phyloP scores from a whole-genome alignment of 305 asterid species.

The Rubia balearica region DNA sequence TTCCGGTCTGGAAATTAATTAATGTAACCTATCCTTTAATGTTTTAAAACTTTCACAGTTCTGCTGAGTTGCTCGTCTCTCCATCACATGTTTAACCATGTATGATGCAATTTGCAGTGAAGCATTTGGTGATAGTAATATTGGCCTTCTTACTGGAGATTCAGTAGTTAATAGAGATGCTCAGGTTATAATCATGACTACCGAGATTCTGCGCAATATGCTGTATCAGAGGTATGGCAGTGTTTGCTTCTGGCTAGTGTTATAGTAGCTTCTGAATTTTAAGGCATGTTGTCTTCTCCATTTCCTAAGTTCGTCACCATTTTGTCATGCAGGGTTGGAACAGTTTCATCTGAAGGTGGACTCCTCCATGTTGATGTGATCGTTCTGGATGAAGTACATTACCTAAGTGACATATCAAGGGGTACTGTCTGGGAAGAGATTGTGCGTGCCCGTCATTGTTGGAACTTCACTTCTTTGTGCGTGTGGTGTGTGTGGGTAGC shows the following conservation, averaged over 20 bases:
- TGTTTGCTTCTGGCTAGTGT: constrained; percentile 20
- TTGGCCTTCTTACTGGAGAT: constrained; percentile 98
- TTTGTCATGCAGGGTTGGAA: constrained; percentile 67
- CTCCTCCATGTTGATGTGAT: constrained; percentile 90
- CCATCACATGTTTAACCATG: constrained; percentile 14
- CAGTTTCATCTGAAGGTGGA: constrained; percentile 71
- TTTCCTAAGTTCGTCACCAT: constrained; percentile 21
- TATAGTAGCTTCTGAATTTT: neutral
- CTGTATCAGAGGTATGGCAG: constrained; percentile 70
- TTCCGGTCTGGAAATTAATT: constrained; percentile 52
- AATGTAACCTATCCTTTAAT: constrained; percentile 1
- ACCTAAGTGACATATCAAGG: constrained; percentile 92
- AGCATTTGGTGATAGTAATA: constrained; percentile 84
- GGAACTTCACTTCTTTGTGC: constrained; percentile 15
- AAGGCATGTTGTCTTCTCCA: constrained; percentile 2
- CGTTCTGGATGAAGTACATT: constrained; percentile 99
- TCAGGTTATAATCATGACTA: constrained; percentile 88
- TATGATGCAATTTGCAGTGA: constrained; percentile 45
- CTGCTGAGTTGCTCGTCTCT: constrained; percentile 11
- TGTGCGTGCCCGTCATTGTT: constrained; percentile 49
- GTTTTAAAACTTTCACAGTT: neutral
- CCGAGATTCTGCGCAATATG: constrained; percentile 98
- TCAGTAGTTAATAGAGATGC: constrained; percentile 95
- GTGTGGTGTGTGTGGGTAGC: constrained; percentile 17
- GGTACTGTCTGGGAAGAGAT: constrained; percentile 99